Evolutionary conservation across 2,329 filamentous ascomycete species (phyloP).

Genomic region (Fusarium devonianum): DNA sequence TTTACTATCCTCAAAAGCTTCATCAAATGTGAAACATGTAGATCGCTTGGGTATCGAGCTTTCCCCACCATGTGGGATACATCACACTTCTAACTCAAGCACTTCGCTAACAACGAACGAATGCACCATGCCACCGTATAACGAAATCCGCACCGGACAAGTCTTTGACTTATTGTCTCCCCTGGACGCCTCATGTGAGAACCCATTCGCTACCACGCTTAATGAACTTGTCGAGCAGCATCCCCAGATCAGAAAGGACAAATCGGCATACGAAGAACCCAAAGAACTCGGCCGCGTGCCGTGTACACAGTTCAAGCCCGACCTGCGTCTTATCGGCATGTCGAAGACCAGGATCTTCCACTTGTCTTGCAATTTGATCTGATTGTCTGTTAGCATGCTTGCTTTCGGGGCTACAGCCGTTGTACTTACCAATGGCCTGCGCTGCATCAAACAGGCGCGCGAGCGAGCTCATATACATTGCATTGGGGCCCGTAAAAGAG

Average conservation of each 20-base stretch:
- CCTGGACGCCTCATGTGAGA: conserved; percentile 43
- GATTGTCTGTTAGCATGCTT: conserved; percentile 36
- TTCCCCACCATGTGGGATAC: conserved; percentile 32
- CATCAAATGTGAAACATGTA: conserved; percentile 36
- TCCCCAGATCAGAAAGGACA: conserved; percentile 81
- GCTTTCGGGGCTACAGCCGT: background rate
- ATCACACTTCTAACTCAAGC: conserved; percentile 29
- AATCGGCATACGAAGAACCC: conserved; percentile 97
- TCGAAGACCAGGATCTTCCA: conserved; percentile 91
- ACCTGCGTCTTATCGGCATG: conserved; percentile 95
- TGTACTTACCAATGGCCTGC: conserved; percentile 81
- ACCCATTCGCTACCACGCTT: conserved; percentile 98
- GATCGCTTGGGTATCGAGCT: conserved; percentile 42
- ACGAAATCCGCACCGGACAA: too few relatives aligned
- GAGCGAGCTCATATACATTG: conserved; percentile 88
- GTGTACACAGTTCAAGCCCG: conserved; percentile 88
- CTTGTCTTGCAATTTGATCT: conserved; percentile 96
- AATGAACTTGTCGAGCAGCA: conserved; percentile 94
- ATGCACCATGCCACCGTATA: conserved; percentile 33
- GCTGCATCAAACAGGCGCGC: conserved; percentile 92
- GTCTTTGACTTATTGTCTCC: too few relatives aligned
- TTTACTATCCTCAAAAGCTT: background rate
- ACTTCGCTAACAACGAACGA: conserved; percentile 29
- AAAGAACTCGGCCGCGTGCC: conserved; percentile 97
- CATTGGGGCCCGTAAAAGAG: conserved; percentile 82